Conservation (phyloP, 2,329 filamentous ascomycete genomes). For the Dothistroma pini region DNA sequence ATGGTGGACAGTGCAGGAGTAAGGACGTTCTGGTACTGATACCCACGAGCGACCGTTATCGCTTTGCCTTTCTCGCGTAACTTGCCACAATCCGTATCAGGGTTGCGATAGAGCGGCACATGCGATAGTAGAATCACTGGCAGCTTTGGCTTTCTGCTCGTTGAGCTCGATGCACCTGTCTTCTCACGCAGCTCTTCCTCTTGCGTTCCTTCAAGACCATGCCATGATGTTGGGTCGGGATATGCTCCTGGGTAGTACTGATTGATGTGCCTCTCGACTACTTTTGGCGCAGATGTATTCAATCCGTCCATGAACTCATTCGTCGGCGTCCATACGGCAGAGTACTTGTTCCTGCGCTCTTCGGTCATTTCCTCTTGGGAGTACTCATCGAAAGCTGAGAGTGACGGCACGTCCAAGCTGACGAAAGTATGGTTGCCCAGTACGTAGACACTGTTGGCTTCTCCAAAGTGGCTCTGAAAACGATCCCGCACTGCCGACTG, state of each 20-base stretch:
- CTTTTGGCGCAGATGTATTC: constrained; percentile 61
- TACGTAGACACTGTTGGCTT: constrained; percentile 85
- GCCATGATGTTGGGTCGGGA: constrained; percentile 11
- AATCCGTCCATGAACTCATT: constrained; percentile 71
- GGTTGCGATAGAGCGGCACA: constrained; percentile 78
- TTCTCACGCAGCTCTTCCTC: background rate
- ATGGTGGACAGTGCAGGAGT: constrained; percentile 70
- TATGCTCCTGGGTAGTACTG: constrained; percentile 38
- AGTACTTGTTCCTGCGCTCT: constrained; percentile 27
- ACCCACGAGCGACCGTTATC: constrained; percentile 72
- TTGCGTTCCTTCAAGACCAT: constrained; percentile 36
- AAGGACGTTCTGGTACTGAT: constrained; percentile 96
- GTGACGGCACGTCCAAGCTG: constrained; percentile 80
- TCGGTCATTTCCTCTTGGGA: constrained; percentile 53
- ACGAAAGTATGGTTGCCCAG: constrained; percentile 95
- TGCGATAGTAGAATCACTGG: constrained; percentile 89
- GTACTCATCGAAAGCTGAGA: constrained; percentile 68
- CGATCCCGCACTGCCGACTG: constrained; percentile 75
- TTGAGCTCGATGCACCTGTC: constrained; percentile 5
- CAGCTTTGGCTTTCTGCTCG: constrained; percentile 53
- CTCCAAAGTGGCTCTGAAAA: constrained; percentile 85
- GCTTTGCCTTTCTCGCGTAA: constrained; percentile 82
- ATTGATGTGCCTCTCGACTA: constrained; percentile 63
- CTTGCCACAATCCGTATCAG: constrained; percentile 83
- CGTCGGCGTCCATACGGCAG: constrained; percentile 67